Base-by-base conservation (phyloP, 345 rosid genomes). In the Citrus mangshanensis region DNA sequence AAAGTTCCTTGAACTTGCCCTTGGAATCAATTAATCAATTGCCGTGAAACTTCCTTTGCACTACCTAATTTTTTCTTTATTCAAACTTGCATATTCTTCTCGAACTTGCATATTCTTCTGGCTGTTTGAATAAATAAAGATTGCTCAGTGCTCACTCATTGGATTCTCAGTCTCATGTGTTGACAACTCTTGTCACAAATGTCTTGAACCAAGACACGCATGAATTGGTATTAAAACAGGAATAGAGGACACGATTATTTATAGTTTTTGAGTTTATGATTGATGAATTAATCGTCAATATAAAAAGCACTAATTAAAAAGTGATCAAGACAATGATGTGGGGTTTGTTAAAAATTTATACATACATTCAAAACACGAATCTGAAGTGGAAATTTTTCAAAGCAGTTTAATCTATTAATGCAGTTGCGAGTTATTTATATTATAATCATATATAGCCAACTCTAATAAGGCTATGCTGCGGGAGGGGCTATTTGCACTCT, bases 11-110 rank as follows among this genome's bases (percentile, higher is more conserved):
- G 86, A 79, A 84, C 58, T 37, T 56, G 77, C 25, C 79, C 76
- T 5, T 0, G 8, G 37, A 4, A 28, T 21, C 56, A 12, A 35
- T 37, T 64, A 4, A 28, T 21, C 56, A 12, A 35, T 37, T 69
- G 22, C 81, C 71, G 6, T 4, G 84, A 80, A 85, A 65, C 77
- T 81, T 82, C 84, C 77, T 76, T 46, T 3, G n/a, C 9, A 7
- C 0, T 32, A 12, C 6, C 3, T 30, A 4, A 1, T 46, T 75
- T 12, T 46, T 40, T 24, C 12, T 22, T 55, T 42, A 42, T 42
- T 42, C 46, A 40, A 40, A 40, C 12, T 40, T 40, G 46, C 46
- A 9, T 37, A 37, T 40, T 40, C 3, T 40, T 40, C 12, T 40
- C 46, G 6, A 14, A 1, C 18, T 30, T 56, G 22, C n/a, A 34